A percentile compares a stretch with the other conserved stretches of the same genome.
Conservation (phyloP, 176 grass and related monocot species). For the Avena sativa region DNA sequence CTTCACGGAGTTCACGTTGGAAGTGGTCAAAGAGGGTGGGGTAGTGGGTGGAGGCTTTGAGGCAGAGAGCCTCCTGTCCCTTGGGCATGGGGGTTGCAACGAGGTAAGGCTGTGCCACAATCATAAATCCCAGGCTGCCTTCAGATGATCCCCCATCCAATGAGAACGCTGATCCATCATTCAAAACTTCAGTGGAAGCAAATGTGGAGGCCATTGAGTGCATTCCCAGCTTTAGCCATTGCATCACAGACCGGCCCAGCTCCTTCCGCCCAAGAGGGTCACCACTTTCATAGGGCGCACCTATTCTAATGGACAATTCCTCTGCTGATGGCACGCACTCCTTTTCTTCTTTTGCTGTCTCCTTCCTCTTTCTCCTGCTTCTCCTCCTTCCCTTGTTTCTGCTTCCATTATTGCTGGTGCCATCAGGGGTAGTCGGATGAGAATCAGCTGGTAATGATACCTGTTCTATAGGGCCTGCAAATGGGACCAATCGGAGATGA, state of each 20-base stretch:
- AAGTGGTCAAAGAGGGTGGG: conserved; percentile 93
- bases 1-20: conserved; percentile 74
- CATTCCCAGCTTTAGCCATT: conserved; percentile 84
- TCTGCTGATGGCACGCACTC: conserved; percentile 53
- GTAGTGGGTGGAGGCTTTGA: conserved; percentile 86
- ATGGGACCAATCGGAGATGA: conserved; percentile 45
- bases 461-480: conserved; percentile 30
- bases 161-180: conserved; percentile 47
- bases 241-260: conserved; percentile 68
- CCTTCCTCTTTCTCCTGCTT: conserved; percentile 43
- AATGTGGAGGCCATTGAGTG: conserved; percentile 72
- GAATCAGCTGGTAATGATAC: conserved; percentile 20
- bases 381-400: conserved; percentile 47
- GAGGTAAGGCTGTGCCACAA: conserved; percentile 72
- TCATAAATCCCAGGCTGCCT: conserved; percentile 56
- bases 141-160: conserved; percentile 45
- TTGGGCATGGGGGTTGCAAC: conserved; percentile 68
- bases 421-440: neutral
- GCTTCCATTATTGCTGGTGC: neutral
- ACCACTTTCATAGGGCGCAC: conserved; percentile 63
- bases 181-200: conserved; percentile 55
- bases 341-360: conserved; percentile 30
- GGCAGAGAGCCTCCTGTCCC: conserved; percentile 77
- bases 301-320: conserved; percentile 61
- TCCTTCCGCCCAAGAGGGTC: conserved; percentile 84